Percentiles rank a stretch among this genome's conserved stretches.
phyloP scores from a whole-genome alignment of 352 stramenopile species.

The Saprolegnia diclina region DNA sequence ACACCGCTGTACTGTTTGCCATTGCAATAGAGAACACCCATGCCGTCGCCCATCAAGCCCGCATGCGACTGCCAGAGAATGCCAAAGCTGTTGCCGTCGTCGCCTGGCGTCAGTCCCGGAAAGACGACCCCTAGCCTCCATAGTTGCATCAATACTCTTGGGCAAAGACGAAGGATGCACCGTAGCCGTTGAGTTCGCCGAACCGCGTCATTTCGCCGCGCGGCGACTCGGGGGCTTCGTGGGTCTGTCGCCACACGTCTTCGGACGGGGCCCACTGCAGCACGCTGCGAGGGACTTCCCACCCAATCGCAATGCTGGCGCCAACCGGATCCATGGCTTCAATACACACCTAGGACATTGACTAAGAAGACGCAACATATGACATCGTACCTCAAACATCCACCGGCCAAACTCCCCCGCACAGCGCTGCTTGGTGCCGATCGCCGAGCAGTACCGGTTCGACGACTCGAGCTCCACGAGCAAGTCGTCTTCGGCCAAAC shows the following conservation, averaged over 20 bases:
- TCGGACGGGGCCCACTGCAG: constrained; percentile 26
- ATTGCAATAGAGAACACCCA: constrained; percentile 69
- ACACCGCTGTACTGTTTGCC: constrained; percentile 58
- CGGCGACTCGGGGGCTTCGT: constrained; percentile 9
- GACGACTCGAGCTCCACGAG: constrained; percentile 58
- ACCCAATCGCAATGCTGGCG: constrained; percentile 72
- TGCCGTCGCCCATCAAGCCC: constrained; percentile 41
- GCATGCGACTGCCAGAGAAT: constrained; percentile 70
- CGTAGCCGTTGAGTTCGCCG: constrained; percentile 20
- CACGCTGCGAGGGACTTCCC: constrained; percentile 50
- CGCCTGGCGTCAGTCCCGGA: constrained; percentile 48
- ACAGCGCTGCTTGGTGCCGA: constrained; percentile 61
- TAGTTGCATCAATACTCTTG: too few relatives aligned
- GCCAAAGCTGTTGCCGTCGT: constrained; percentile 54
- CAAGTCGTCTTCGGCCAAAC: constrained; percentile 69
- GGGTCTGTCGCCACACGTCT: not conserved
- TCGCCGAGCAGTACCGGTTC: constrained; percentile 60
- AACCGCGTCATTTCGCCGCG: constrained; percentile 17
- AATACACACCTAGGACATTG: constrained; percentile 31
- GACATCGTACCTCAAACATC: constrained; percentile 59
- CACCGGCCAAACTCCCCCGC: constrained; percentile 67
- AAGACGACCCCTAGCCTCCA: constrained; percentile 38
- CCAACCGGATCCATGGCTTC: constrained; percentile 54
- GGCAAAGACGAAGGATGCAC: too few relatives aligned
- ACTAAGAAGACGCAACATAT: too few relatives aligned